Percentiles rank a stretch among this genome's conserved stretches.
Evolutionary conservation across 441 rosid species (phyloP).

Genomic region (Corymbia citriodora): DNA sequence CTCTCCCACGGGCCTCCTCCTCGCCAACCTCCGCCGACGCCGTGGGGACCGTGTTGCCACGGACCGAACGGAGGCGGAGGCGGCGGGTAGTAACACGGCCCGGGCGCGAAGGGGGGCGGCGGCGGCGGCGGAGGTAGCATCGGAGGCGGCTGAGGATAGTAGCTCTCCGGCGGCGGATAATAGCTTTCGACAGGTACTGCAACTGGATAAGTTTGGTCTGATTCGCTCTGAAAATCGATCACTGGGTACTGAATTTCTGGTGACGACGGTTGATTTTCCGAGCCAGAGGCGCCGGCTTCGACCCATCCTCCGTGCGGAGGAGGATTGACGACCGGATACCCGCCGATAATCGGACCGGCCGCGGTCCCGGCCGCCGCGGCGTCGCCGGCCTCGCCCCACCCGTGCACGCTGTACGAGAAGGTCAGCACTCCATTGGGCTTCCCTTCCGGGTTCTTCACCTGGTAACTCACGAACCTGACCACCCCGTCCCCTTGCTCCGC

Average conservation of each 20-base stretch:
- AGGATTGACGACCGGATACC: constrained; percentile 18
- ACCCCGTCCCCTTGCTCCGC: constrained; percentile 24
- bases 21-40: constrained; percentile 6
- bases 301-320: constrained; percentile 9
- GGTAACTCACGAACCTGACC: constrained; percentile 36
- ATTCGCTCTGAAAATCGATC: neutral
- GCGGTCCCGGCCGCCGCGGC: constrained; percentile 4
- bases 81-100: neutral
- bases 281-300: neutral
- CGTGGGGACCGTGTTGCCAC: constrained; percentile 13
- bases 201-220: neutral
- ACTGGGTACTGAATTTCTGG: neutral
- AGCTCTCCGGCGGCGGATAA: constrained; percentile 16
- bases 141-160: constrained; percentile 16
- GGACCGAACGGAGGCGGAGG: constrained; percentile 9
- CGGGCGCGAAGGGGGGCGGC: neutral
- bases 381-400: neutral
- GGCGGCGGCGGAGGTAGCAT: neutral
- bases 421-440: constrained; percentile 45
- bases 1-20: constrained; percentile 14
- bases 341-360: neutral
- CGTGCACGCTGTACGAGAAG: constrained; percentile 39
- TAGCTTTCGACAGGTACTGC: neutral
- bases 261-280: neutral
- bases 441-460: constrained; percentile 38